Evolutionary conservation across 768 basidiomycete genomes (phyloP), one percentile per base, ranked within the genome.

Genomic region (Rhodosporidiobolus sp.): DNA sequence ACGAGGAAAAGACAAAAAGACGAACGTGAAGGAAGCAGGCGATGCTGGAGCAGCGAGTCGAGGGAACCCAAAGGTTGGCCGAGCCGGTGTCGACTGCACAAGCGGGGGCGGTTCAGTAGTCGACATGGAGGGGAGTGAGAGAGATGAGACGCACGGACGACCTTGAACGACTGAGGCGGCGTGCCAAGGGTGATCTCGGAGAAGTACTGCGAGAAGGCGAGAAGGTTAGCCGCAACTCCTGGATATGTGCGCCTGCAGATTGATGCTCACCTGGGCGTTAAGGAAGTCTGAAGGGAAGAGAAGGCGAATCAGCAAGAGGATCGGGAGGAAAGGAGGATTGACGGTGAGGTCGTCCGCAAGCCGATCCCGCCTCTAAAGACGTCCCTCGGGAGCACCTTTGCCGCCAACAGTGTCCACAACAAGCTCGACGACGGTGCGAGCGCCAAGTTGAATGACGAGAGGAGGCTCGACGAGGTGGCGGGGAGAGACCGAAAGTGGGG

Each of bases 51-150:
- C 93, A 94, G 67, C 28, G 81, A 77, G 80, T 91, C 89, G 76
- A 78, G 28, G 78, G 76, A 30, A 76, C 65, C 73, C 74, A 77
- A 20, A 79, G 68, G 65, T 78, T 74, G 32, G 73, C 68, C 20
- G 71, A 75, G 46, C 84, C 83, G 43, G 95, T 96, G 81, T 97
- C 94, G 69, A 97, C 87, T 70, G 96, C 88, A 78, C 96, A 94
- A 83, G 95, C 94, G 86, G 94, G 95, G 86, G 89, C 8, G 38
- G 38, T 7, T 43, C 38, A 76, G 76, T 66, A 58, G 38, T 35
- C 4, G 73, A 45, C 32, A 54, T 63, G 43, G 55, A 69, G 57
- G 56, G 55, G 46, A 62, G 17, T 26, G 49, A n/a, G 8, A 35
- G 56, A 24, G 48, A 64, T 4, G 62, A 20, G 59, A 67, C 38